phyloP scores from a whole-genome alignment of 768 basidiomycete genomes.

The Suillus alpinus region DNA sequence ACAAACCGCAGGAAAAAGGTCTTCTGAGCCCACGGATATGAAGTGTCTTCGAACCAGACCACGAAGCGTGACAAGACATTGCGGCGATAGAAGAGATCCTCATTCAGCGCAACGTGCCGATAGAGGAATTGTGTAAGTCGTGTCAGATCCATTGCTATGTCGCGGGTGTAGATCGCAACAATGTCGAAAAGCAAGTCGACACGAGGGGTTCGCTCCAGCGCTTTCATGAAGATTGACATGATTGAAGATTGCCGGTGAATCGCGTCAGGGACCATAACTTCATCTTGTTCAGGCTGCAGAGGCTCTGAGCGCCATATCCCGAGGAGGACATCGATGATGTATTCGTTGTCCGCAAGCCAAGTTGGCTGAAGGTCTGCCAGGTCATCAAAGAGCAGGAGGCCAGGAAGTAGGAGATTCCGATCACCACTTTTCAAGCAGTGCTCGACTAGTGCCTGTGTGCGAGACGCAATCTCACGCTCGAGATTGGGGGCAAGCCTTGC shows the following conservation, averaged over 20 bases:
- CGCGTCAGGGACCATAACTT: slow-evolving; percentile 44
- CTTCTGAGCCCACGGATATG: slow-evolving; percentile 72
- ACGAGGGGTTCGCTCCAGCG: slow-evolving; percentile 66
- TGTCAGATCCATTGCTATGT: slow-evolving; percentile 79
- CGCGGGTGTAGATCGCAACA: slow-evolving; percentile 74
- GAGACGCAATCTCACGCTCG: slow-evolving; percentile 62
- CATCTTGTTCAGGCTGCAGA: slow-evolving; percentile 41
- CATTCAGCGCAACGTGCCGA: slow-evolving; percentile 73
- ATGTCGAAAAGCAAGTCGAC: slow-evolving; percentile 90
- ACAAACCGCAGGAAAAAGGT: slow-evolving; percentile 76
- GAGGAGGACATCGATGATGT: slow-evolving; percentile 69
- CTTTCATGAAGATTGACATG: slow-evolving; percentile 73
- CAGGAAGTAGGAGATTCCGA: slow-evolving; percentile 54
- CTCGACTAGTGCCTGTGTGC: slow-evolving; percentile 51
- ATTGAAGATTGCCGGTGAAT: slow-evolving; percentile 64
- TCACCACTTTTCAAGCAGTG: slow-evolving; percentile 52
- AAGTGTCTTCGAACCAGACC: slow-evolving; percentile 71
- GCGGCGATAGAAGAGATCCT: slow-evolving; percentile 69
- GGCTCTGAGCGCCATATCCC: slow-evolving; percentile 65
- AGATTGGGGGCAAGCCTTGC: slow-evolving; percentile 77
- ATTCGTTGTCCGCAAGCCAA: slow-evolving; percentile 70
- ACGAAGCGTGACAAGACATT: slow-evolving; percentile 84
- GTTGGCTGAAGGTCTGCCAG: slow-evolving; percentile 59
- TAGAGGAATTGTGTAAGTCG: slow-evolving; percentile 83
- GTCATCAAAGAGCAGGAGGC: slow-evolving; percentile 76